These are phyloP conservation scores for Vinca minor DNA, from an alignment of 257 asterid genomes.

Conservation along the genomic window DNA sequence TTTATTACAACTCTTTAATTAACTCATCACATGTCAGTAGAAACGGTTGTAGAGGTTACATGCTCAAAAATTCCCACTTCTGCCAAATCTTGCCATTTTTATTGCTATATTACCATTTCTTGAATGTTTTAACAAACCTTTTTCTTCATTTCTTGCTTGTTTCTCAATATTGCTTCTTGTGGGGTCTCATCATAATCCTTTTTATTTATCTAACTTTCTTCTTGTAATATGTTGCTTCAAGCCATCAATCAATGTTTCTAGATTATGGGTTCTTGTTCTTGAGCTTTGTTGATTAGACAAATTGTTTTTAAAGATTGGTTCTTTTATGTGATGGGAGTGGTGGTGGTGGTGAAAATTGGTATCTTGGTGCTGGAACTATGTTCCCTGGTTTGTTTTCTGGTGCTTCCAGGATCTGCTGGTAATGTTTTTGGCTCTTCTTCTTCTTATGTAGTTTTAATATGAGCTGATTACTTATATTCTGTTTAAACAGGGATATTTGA, in stretches of 20 bases:
- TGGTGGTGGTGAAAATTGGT: constrained; percentile 39
- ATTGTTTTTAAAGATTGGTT: no score
- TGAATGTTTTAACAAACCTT: constrained; percentile 28
- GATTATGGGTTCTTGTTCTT: constrained; percentile 16
- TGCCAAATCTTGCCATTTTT: constrained; percentile 20
- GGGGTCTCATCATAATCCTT: constrained; percentile 32
- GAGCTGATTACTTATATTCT: neutral
- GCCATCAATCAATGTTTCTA: constrained; percentile 27
- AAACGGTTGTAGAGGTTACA: constrained; percentile 53
- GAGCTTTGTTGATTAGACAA: constrained; percentile 11
- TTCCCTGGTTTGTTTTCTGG: no score
- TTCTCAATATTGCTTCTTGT: constrained; percentile 51
- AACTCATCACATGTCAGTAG: constrained; percentile 47
- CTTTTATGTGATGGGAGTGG: constrained; percentile 50
- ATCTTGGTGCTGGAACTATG: constrained; percentile 37
- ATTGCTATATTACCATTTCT: constrained; percentile 27
- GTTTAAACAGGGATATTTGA: constrained; percentile 2
- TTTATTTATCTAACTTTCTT: constrained; percentile 28
- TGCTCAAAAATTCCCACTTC: constrained; percentile 37
- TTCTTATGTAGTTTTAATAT: constrained; percentile 11
- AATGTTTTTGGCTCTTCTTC: constrained; percentile 19
- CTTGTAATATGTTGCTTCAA: constrained; percentile 44
- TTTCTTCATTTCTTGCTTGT: constrained; percentile 58
- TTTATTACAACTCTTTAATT: constrained; percentile 32
- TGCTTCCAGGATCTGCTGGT: constrained; percentile 69